These are phyloP conservation scores for Podila verticillata DNA, from an alignment of 192 early-diverging fungal genomes.

Conservation along the genomic window DNA sequence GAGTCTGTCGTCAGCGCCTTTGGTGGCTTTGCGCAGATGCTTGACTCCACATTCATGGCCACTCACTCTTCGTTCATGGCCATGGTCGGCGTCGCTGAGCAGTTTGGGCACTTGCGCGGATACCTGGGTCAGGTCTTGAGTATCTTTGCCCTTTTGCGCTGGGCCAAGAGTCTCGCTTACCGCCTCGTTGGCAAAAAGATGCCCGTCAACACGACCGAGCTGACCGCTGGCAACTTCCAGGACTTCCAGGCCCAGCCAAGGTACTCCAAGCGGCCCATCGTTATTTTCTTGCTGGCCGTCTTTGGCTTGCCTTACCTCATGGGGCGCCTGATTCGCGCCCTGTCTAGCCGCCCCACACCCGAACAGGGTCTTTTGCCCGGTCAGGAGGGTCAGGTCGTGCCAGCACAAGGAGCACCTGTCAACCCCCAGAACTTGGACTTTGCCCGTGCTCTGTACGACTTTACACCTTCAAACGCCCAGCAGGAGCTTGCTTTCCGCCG, in stretches of 20 bases:
- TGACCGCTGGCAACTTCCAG: slow-evolving; percentile 80
- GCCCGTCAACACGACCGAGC: slow-evolving; percentile 74
- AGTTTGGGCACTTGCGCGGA: slow-evolving; percentile 89
- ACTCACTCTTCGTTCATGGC: slow-evolving; percentile 94
- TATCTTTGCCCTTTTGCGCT: slow-evolving; percentile 79
- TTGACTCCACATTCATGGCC: slow-evolving; percentile 97
- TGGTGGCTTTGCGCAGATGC: slow-evolving; percentile 97
- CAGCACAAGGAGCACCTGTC: slow-evolving; percentile 16
- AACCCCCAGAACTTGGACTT: slow-evolving; percentile 79
- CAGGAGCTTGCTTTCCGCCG: slow-evolving; percentile 84
- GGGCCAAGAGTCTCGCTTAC: slow-evolving; percentile 72
- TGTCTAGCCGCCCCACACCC: slow-evolving; percentile 61
- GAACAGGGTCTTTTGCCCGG: slow-evolving; percentile 52
- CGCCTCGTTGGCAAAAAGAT: slow-evolving; percentile 71
- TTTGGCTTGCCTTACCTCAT: slow-evolving; percentile 94
- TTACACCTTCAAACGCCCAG: slow-evolving; percentile 65
- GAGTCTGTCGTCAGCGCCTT: slow-evolving; percentile 95
- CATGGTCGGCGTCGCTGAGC: slow-evolving; percentile 98
- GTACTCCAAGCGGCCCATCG: slow-evolving; percentile 72
- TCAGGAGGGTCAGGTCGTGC: slow-evolving; percentile 29
- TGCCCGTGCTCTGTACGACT: slow-evolving; percentile 91
- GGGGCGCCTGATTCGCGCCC: slow-evolving; percentile 83
- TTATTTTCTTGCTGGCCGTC: slow-evolving; percentile 86
- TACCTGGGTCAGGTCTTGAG: slow-evolving; percentile 89
- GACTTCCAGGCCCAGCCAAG: slow-evolving; percentile 72